Evolutionary conservation across 2,329 filamentous ascomycete genomes (phyloP).

Genomic region (Pseudohalonectria lignicola): DNA sequence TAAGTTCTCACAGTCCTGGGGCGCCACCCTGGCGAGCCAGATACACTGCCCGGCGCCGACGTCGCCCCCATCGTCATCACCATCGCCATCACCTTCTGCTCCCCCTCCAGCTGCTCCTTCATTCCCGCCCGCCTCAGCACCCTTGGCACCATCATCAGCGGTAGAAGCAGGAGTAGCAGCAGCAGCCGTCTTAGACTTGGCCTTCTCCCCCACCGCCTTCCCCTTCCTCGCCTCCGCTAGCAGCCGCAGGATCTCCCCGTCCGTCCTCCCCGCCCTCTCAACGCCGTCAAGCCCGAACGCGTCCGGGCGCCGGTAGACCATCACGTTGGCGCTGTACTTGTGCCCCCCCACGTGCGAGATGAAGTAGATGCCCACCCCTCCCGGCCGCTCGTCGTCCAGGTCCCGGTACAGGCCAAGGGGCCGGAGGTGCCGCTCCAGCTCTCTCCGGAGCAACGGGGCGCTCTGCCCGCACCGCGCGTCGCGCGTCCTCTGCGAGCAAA

Average conservation of each 20-base stretch:
- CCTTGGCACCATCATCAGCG: constrained; percentile 18
- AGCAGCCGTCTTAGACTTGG: constrained; percentile 15
- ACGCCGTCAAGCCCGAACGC: constrained; percentile 42
- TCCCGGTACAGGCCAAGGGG: constrained; percentile 79
- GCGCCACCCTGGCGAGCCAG: constrained; percentile 76
- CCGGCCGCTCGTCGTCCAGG: constrained; percentile 75
- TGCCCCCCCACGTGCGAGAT: constrained; percentile 94
- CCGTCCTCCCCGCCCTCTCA: constrained; percentile 21
- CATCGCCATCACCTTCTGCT: no score
- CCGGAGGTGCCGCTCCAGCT: constrained; percentile 81
- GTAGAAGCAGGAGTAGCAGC: no score
- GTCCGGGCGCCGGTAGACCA: constrained; percentile 67
- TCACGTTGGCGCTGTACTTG: constrained; percentile 91
- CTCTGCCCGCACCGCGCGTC: constrained; percentile 92
- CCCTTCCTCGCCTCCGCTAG: constrained; percentile 13
- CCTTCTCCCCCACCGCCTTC: constrained; percentile 17
- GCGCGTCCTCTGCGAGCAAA: constrained; percentile 90
- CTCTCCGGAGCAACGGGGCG: constrained; percentile 76
- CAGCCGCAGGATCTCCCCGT: constrained; percentile 21
- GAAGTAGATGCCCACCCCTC: constrained; percentile 92
- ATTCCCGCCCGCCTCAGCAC: constrained; percentile 7
- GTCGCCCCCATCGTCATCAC: constrained; percentile 23
- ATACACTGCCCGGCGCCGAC: constrained; percentile 76
- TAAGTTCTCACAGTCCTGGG: constrained; percentile 89
- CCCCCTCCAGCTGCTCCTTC: no score